Base-by-base conservation (phyloP, 2,329 filamentous ascomycete genomes). In the Coniochaeta hoffmannii region DNA sequence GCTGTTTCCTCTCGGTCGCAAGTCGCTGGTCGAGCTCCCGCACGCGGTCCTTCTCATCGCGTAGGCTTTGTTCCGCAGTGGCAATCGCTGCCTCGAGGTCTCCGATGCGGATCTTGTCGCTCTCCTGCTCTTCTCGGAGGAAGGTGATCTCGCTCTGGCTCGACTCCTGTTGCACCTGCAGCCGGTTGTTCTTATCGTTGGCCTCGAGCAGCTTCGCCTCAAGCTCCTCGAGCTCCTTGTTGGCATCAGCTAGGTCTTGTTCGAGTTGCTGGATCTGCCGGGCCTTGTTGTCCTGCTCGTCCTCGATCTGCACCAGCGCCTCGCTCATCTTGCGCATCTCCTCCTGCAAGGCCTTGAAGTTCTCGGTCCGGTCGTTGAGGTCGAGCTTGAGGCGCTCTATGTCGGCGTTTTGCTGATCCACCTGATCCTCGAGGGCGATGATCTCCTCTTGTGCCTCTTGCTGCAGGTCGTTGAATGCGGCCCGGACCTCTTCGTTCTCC, bases 101-200 rank as follows among this genome's bases (percentile, higher is more conserved):
- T 35, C 93, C 90, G 64, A 99, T 97, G 71, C 91, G 92, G 68
- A 99, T 96, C 79, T 99, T 99, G 76, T 99, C 94, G 17, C 83
- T 84, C 71, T 99, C 94, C 70, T 99, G 94, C 74, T 99, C 94
- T 68, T 99, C 94, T 1, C 94, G 86, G 53, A 99, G 71, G 79
- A 99, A 99, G 1, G 89, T 86, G 71, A 97, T 95, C 70, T 99
- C 94, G 57, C 87, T 87, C 64, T 97, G 93, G 56, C 88, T 87
- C 5, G 90, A 96, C 71, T 99, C 94, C 61, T 93, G 87, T 66
- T 97, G 92, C 31, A 99, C 90, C 4, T 88, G 87, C 2, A 97
- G 79, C 54, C 92, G 84, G 64, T 96, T 88, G 50, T 88, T 87
- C 76, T 97, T 97, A 63, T 88, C 85, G 66, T 93, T 93, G 7